phyloP scores from a whole-genome alignment of 1,284 basidiomycete species.

The Schizophyllum amplum region DNA sequence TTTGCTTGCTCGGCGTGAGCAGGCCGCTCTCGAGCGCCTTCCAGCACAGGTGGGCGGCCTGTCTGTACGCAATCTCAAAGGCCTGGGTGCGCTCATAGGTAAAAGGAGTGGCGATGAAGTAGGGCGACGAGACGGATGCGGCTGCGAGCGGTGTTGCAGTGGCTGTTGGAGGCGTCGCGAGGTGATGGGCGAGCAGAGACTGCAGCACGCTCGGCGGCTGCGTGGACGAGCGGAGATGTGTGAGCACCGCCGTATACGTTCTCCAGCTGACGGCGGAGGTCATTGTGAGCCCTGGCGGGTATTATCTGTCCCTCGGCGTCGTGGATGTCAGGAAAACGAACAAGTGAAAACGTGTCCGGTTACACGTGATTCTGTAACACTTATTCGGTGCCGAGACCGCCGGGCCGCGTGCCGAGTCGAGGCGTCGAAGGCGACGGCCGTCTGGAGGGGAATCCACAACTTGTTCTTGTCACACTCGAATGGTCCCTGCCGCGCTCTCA shows the following conservation, averaged over 20 bases:
- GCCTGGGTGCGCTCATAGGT: constrained; percentile 42
- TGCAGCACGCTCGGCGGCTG: constrained; percentile 48
- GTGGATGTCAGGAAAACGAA: too few species aligned
- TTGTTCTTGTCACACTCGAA: background rate
- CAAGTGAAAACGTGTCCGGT: background rate
- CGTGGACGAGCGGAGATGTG: constrained; percentile 14
- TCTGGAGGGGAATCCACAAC: background rate
- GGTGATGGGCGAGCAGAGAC: constrained; percentile 54
- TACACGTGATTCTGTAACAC: background rate
- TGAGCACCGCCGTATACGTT: background rate
- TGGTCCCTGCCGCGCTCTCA: background rate
- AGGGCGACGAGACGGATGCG: constrained; percentile 52
- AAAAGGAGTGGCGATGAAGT: constrained; percentile 41
- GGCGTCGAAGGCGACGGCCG: too few species aligned
- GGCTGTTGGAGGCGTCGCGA: constrained; percentile 38
- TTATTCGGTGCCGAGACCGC: too few species aligned
- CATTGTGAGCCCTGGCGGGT: too few species aligned
- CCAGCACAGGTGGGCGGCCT: constrained; percentile 52
- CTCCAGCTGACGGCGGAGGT: background rate
- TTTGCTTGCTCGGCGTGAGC: constrained; percentile 20
- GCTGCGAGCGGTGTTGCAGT: constrained; percentile 57
- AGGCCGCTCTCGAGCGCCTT: constrained; percentile 27
- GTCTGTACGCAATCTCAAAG: constrained; percentile 50
- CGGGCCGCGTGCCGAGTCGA: background rate
- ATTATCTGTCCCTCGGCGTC: too few species aligned